Conservation (phyloP, 306 rosid species). For the Medicago ruthenica region DNA sequence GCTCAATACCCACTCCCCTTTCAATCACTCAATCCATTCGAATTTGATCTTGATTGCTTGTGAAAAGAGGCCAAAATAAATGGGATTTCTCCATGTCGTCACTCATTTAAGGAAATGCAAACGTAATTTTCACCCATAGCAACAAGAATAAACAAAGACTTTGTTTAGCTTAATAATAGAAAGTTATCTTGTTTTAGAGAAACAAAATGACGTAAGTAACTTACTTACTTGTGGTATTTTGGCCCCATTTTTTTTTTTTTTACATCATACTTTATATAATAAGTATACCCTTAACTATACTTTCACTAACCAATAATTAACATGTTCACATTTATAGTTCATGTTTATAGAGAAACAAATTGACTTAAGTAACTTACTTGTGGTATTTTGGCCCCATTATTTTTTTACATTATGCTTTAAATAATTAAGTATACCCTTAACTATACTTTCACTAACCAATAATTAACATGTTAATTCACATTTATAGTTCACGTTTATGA, state of each 20-base stretch:
- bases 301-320: neutral
- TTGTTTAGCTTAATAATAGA: neutral
- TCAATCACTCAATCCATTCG: no score
- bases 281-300: neutral
- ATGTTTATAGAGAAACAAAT: neutral
- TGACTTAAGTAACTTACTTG: conserved; percentile 25
- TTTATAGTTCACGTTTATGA: neutral
- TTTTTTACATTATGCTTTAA: no score
- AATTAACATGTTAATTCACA: neutral
- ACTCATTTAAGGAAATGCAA: no score
- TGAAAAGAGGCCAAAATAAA: no score
- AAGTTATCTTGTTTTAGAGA: conserved; percentile 3
- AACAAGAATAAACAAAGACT: conserved; percentile 20
- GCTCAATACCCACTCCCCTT: no score
- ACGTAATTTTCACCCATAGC: conserved; percentile 21
- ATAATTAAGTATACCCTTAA: no score
- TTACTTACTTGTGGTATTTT: conserved; percentile 2
- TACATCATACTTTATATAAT: no score
- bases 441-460: neutral
- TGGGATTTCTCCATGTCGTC: no score
- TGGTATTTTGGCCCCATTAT: no score
- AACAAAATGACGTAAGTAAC: conserved; percentile 33
- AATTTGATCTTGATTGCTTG: no score
- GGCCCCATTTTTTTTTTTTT: no score
- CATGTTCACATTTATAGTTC: neutral